These are phyloP conservation scores for Pseudodiploospora longispora DNA, from an alignment of 2,329 filamentous ascomycete genomes.

Conservation along the genomic window DNA sequence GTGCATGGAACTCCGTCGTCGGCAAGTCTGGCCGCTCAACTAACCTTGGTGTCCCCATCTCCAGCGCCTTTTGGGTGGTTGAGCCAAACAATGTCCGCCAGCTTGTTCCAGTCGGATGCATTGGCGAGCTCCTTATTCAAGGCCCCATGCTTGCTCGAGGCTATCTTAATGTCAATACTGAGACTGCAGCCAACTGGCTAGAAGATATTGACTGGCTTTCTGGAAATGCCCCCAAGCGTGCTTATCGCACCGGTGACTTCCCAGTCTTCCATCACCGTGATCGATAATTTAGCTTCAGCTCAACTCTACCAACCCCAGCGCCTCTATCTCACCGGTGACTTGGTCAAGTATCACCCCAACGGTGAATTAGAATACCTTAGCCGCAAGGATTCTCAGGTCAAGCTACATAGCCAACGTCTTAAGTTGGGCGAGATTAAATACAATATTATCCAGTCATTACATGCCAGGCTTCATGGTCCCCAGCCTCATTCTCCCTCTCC, in stretches of 20 bases:
- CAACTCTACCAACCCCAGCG: too few relatives aligned
- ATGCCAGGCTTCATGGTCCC: constrained; percentile 15
- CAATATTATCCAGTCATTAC: too few relatives aligned
- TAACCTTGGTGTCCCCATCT: background rate
- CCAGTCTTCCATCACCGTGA: too few relatives aligned
- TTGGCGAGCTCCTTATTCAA: background rate
- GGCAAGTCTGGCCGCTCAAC: constrained; percentile 15
- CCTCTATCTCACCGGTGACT: too few relatives aligned
- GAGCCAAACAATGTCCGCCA: background rate
- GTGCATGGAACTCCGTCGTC: background rate
- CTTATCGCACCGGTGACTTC: constrained; percentile 5
- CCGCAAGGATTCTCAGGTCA: too few relatives aligned
- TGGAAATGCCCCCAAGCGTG: background rate
- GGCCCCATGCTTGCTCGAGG: background rate
- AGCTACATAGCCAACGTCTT: too few relatives aligned
- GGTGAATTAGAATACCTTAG: background rate
- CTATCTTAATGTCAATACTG: constrained; percentile 4
- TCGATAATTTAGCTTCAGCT: too few relatives aligned
- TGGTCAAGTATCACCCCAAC: too few relatives aligned
- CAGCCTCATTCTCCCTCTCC: constrained; percentile 9
- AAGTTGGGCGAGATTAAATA: too few relatives aligned
- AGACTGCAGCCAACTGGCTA: constrained; percentile 9
- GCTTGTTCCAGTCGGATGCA: background rate
- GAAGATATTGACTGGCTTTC: constrained; percentile 8
- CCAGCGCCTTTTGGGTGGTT: background rate